phyloP scores from a whole-genome alignment of 306 rosid species.

The Begonia peltatifolia region DNA sequence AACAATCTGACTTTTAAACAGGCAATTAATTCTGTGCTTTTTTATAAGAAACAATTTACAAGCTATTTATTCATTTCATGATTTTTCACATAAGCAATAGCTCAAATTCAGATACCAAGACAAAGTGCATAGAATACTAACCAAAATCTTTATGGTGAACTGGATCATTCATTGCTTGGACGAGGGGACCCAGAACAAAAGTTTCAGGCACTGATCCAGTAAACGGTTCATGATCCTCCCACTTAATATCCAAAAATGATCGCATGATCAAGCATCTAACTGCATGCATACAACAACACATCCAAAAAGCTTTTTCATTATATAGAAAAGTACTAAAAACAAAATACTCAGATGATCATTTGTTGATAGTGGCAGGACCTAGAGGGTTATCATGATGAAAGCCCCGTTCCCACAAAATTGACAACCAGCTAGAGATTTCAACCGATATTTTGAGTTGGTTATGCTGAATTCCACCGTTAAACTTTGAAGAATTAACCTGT shows the following conservation, averaged over 20 bases:
- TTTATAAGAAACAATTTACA: no score
- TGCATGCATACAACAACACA: constrained; percentile 19
- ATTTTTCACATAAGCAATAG: background rate
- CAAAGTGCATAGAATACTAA: constrained; percentile 10
- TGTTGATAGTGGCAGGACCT: constrained; percentile 26
- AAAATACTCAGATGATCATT: no score
- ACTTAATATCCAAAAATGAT: constrained; percentile 60
- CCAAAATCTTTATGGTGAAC: constrained; percentile 91
- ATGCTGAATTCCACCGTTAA: constrained; percentile 20
- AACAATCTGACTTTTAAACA: no score
- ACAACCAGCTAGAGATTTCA: constrained; percentile 57
- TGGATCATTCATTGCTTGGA: constrained; percentile 79
- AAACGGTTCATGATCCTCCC: constrained; percentile 46
- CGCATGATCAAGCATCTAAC: constrained; percentile 94
- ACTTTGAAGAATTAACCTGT: constrained; percentile 16
- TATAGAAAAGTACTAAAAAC: no score
- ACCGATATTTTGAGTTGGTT: constrained; percentile 28
- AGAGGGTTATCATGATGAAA: constrained; percentile 85
- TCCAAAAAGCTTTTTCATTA: no score
- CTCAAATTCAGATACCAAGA: constrained; percentile 14
- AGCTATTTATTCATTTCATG: no score
- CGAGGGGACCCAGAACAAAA: constrained; percentile 73
- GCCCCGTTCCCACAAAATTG: constrained; percentile 87
- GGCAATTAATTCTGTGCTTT: no score
- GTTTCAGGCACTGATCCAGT: constrained; percentile 49